Evolutionary conservation across 2,329 filamentous ascomycete species (phyloP).

Genomic region (Diplocarpon rosae): DNA sequence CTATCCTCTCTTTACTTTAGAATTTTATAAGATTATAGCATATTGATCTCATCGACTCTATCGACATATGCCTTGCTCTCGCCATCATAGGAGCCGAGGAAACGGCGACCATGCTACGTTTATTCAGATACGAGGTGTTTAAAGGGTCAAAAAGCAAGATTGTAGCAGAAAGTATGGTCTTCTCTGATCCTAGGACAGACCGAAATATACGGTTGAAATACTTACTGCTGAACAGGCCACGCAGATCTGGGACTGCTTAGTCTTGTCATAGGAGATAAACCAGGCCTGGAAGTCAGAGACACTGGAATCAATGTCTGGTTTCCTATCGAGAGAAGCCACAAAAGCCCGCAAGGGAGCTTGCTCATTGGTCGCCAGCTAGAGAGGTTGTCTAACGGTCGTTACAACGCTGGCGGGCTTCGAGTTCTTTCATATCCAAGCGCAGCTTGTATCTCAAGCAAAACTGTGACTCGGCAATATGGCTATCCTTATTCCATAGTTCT

Average conservation of each 20-base stretch:
- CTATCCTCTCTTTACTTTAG: too few relatives aligned
- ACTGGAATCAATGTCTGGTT: slow-evolving; percentile 11
- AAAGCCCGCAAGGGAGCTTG: slow-evolving; percentile 11
- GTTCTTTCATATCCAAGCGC: slow-evolving; percentile 16
- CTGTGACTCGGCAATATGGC: not conserved
- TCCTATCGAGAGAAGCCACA: slow-evolving; percentile 17
- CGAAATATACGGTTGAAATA: too few relatives aligned
- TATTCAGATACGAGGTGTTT: slow-evolving; percentile 21
- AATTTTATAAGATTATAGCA: too few relatives aligned
- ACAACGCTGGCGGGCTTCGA: slow-evolving; percentile 17
- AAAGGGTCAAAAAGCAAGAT: slow-evolving; percentile 10
- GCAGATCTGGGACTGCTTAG: slow-evolving; percentile 21
- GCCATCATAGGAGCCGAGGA: too few relatives aligned
- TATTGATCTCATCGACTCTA: too few relatives aligned
- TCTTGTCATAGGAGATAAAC: slow-evolving; percentile 21
- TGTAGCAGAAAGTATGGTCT: slow-evolving; percentile 20
- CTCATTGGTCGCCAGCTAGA: slow-evolving; percentile 21
- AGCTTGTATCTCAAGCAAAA: not conserved
- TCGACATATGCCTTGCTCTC: too few relatives aligned
- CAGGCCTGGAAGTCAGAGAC: slow-evolving; percentile 21
- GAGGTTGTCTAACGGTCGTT: slow-evolving; percentile 17
- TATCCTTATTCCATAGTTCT: slow-evolving; percentile 23
- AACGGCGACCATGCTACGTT: slow-evolving; percentile 19
- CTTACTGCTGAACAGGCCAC: slow-evolving; percentile 12
- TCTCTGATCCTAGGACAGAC: too few relatives aligned